Base-by-base conservation (phyloP, 768 basidiomycete genomes). In the Termitomyces sp. region DNA sequence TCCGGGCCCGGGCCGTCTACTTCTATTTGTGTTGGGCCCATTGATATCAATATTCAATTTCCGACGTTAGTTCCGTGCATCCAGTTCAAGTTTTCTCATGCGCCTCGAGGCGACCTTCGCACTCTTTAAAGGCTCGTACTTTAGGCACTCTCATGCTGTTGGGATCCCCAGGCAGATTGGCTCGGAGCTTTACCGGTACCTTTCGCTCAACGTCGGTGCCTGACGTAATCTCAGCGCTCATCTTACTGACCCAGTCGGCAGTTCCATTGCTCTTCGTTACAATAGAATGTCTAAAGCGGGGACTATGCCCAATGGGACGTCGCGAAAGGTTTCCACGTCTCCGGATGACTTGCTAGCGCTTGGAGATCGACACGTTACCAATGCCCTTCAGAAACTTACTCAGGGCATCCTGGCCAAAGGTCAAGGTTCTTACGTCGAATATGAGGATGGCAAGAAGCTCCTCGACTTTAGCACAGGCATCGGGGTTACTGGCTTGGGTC, bases 381-480 rank as follows among this genome's bases (percentile, higher is more conserved):
- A 76, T 24, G 82, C 81, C 2, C 61, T 83, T 4, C 74, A 70
- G 1, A 70, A 80, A 58, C 72, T 80, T 44, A 77, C 77, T 0
- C 72, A 78, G 20, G 89, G 83, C 0, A 73, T 90, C 50, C 84
- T 91, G 75, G 71, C 75, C 36, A 86, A 82, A 63, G 88, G 86
- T 43, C 77, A 84, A 63, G 92, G 93, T 14, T 85, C 89, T 1
- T 91, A 89, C 63, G 82, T 93, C 54, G 74, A 75, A 30, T 85
- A 88, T 55, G 81, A 86, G 30, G 87, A 93, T 61, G 94, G 92
- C 3, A 78, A 82, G 57, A 82, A 77, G 65, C 68, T 90, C 67
- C 78, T 97, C 50, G 95, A 97, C 70, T 95, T 95, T 66, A 93
- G 89, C 12, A 83, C 82, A 65, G 94, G 94, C 10, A 95, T 93